These are phyloP conservation scores for Sclerotiophoma versabilis DNA, from an alignment of 2,329 filamentous ascomycete genomes.

Conservation along the genomic window DNA sequence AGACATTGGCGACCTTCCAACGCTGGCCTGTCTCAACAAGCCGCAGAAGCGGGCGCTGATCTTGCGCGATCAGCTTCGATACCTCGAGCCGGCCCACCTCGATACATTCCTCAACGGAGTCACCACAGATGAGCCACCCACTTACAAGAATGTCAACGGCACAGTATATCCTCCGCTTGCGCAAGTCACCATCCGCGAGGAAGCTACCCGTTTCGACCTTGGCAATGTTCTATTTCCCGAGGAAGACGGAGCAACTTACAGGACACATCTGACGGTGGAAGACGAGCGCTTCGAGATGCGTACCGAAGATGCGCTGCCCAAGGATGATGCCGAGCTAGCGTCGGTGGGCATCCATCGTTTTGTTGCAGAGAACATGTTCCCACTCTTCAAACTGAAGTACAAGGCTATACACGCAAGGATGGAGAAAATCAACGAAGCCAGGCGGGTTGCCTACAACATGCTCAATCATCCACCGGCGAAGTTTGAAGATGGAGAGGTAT, in stretches of 20 bases:
- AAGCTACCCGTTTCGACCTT: conserved; percentile 34
- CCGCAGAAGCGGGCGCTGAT: conserved; percentile 38
- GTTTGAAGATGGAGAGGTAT: conserved; percentile 36
- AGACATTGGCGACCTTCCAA: conserved; percentile 25
- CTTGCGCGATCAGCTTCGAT: conserved; percentile 39
- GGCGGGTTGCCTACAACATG: conserved; percentile 30
- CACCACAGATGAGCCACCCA: conserved; percentile 36
- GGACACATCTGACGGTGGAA: conserved; percentile 27
- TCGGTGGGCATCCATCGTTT: conserved; percentile 34
- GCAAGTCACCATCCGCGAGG: conserved; percentile 31
- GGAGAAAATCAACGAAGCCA: conserved; percentile 34
- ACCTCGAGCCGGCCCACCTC: conserved; percentile 31
- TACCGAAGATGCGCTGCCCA: conserved; percentile 26
- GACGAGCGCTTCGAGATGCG: conserved; percentile 29
- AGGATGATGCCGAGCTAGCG: conserved; percentile 23
- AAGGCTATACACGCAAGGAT: conserved; percentile 28
- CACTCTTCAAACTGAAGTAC: conserved; percentile 37
- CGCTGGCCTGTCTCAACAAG: conserved; percentile 31
- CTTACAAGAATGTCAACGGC: conserved; percentile 33
- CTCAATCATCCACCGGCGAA: conserved; percentile 15
- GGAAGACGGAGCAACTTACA: conserved; percentile 19
- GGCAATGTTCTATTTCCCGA: conserved; percentile 39
- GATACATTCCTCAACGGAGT: conserved; percentile 38
- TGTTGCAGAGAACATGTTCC: conserved; percentile 30
- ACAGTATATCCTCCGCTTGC: conserved; percentile 28